Evolutionary conservation across 345 rosid species (phyloP), one percentile per base, ranked within the genome.

Genomic region (Anacardium occidentale): DNA sequence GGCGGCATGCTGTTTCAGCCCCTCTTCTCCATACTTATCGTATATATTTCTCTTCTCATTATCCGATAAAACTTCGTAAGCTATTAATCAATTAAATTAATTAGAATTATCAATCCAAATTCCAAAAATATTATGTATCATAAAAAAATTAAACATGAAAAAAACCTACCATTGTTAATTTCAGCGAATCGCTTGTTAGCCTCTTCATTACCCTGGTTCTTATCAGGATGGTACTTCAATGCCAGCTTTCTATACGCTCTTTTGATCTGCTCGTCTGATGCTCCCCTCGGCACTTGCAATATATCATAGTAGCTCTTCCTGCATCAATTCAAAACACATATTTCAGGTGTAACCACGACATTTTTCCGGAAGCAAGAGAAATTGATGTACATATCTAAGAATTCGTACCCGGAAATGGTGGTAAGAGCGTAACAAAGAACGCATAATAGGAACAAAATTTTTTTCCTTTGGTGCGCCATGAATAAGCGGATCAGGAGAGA

Each of bases 161-260:
- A 52, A 34, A 4, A 12, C 5, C 50, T 77, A 95, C 99, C 99
- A 62, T 93, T 96, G 81, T 22, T 96, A 75, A 96, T 96, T 77
- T 96, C 98, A 0, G 99, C 87, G 65, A 96, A 96, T 73, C 83
- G 83, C 86, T 90, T 91, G 70, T 72, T 87, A 10, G 99, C 98
- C 81, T 93, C 99, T 62, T 96, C 97, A 66, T 96, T 93, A 24
- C 96, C 98, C 24, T 65, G 98, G 69, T 96, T 93, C 93, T 93
- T 93, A 76, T 96, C 99, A 15, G 99, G 99, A 79, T 96, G 99
- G 64, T 87, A 96, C 86, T 96, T 96, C 88, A 96, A 83, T 17
- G 99, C 99, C 63, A 96, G 86, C 83, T 96, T 96, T 74, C 98
- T 81, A 24, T 96, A 96, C 62, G 99, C 96, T 89, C 96, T 88